Evolutionary conservation across 176 grass and related monocot species (phyloP).

Genomic region (Carex myosuroides): DNA sequence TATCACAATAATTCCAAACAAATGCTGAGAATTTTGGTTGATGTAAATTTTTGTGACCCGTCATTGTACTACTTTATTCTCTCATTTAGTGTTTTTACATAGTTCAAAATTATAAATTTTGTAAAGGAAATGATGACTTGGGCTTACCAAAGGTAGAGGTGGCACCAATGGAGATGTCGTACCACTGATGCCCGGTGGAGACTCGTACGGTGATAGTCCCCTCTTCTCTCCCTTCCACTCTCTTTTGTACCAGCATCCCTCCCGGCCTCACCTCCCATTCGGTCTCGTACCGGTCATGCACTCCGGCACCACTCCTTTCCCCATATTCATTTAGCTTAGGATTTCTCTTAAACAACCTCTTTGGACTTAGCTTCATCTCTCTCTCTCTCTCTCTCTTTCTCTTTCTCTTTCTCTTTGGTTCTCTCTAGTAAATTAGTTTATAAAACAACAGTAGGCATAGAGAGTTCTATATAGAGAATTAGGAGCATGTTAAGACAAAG

Average conservation of each 20-base stretch:
- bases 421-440: background rate
- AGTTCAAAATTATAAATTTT: background rate
- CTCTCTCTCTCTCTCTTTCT: background rate
- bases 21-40: background rate
- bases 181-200: conserved; percentile 47
- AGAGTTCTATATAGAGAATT: conserved; percentile 17
- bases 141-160: conserved; percentile 61
- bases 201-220: conserved; percentile 34
- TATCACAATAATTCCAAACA: background rate
- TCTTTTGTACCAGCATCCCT: conserved; percentile 89
- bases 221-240: conserved; percentile 23
- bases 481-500: conserved; percentile 27
- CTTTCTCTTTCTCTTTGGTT: background rate
- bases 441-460: background rate
- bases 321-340: conserved; percentile 23
- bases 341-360: conserved; percentile 67
- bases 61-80: background rate
- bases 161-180: conserved; percentile 65
- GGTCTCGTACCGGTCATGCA: conserved; percentile 45
- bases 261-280: conserved; percentile 68
- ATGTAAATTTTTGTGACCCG: background rate
- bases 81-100: background rate
- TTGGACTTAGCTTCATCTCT: conserved; percentile 64
- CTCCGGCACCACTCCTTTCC: conserved; percentile 33
- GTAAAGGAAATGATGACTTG: background rate